Evolutionary conservation across 371 early-diverging fungal genomes (phyloP).

Genomic region (Parasitella parasitica): DNA sequence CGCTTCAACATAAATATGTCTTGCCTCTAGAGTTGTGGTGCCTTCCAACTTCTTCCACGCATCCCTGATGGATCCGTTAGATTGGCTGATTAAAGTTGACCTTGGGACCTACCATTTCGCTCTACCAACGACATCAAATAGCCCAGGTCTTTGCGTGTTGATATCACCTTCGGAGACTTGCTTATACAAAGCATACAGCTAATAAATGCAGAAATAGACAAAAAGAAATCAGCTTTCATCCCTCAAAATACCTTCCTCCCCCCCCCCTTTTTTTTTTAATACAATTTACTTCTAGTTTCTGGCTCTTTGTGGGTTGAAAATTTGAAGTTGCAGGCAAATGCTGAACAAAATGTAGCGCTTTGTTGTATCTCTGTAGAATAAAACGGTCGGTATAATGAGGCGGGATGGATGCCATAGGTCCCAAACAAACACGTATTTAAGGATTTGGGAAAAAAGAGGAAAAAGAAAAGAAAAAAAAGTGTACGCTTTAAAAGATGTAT

Average conservation of each 20-base stretch:
- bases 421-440: neutral
- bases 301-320: conserved; percentile 41
- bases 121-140: conserved; percentile 52
- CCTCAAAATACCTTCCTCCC: neutral
- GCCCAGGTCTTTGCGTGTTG: conserved; percentile 40
- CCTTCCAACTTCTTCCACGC: conserved; percentile 34
- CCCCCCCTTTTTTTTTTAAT: neutral
- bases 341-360: conserved; percentile 39
- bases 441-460: neutral
- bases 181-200: conserved; percentile 52
- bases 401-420: conserved; percentile 8
- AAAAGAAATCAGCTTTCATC: neutral
- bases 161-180: conserved; percentile 45
- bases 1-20: conserved; percentile 27
- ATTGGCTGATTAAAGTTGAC: neutral
- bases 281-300: conserved; percentile 36
- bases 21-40: conserved; percentile 22
- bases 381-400: conserved; percentile 29
- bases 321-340: conserved; percentile 30
- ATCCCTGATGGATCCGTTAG: too few species aligned
- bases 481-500: neutral
- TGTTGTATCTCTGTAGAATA: conserved; percentile 32
- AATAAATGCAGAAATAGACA: neutral
- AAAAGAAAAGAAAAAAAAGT: neutral
- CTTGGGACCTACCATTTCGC: conserved; percentile 41